Conservation (phyloP, 495 filamentous ascomycete genomes). For the Talaromyces proteolyticus region DNA sequence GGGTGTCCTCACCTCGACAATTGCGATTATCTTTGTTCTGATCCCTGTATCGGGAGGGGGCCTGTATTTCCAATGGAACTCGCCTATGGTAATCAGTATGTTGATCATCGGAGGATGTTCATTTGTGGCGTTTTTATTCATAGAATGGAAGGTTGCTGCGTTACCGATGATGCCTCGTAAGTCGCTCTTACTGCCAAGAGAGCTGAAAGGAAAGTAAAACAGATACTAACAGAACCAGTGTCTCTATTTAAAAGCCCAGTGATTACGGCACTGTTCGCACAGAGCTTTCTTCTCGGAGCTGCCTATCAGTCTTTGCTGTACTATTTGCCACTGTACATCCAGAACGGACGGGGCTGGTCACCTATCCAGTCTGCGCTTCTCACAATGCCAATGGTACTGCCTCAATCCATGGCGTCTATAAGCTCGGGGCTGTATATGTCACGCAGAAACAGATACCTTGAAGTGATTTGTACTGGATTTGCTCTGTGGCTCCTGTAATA, state of each 20-base stretch:
- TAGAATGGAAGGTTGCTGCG: conserved; percentile 52
- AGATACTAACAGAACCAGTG: conserved; percentile 19
- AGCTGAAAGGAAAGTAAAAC: conserved; percentile 10
- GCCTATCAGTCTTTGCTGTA: conserved; percentile 53
- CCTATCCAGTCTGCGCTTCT: conserved; percentile 45
- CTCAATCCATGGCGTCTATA: conserved; percentile 46
- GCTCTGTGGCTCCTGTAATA: conserved; percentile 42
- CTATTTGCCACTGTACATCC: conserved; percentile 48
- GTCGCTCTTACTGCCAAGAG: conserved; percentile 10
- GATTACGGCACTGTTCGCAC: conserved; percentile 46
- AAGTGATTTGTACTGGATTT: conserved; percentile 53
- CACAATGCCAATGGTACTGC: conserved; percentile 45
- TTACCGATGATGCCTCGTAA: conserved; percentile 57
- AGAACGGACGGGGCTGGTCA: conserved; percentile 45
- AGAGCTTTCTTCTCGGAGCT: conserved; percentile 55
- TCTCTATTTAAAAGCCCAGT: conserved; percentile 50
- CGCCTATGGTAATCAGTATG: conserved; percentile 57
- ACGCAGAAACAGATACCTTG: conserved; percentile 46
- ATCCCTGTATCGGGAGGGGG: conserved; percentile 61
- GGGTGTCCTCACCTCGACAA: conserved; percentile 42
- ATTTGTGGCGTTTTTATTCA: conserved; percentile 42
- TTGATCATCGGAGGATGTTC: conserved; percentile 44
- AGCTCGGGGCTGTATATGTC: conserved; percentile 54
- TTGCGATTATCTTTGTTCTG: conserved; percentile 50
- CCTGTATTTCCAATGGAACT: conserved; percentile 54